phyloP scores from a whole-genome alignment of 768 basidiomycete species.

The Mrakia blollopis region DNA sequence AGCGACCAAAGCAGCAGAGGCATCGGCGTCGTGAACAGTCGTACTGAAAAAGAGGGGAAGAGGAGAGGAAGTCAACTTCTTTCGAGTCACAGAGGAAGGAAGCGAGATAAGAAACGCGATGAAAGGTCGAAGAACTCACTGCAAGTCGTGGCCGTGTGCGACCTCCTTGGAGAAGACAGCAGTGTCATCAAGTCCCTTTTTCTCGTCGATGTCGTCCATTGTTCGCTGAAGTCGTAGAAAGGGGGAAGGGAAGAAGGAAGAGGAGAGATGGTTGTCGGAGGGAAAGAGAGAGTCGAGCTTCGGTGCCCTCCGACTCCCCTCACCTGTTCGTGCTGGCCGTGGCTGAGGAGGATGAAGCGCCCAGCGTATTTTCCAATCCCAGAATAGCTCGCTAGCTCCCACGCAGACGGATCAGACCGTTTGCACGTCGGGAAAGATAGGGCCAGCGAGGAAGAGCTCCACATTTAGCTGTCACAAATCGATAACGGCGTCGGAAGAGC shows the following conservation, averaged over 20 bases:
- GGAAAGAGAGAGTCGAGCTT: too few species aligned
- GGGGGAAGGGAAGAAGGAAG: neutral
- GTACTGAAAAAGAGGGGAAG: neutral
- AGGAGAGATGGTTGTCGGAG: slow-evolving; percentile 1
- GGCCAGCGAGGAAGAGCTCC: too few species aligned
- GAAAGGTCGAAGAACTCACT: slow-evolving; percentile 2
- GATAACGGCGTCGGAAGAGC: too few species aligned
- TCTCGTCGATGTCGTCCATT: slow-evolving; percentile 22
- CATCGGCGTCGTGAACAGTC: slow-evolving; percentile 14
- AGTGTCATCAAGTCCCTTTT: neutral
- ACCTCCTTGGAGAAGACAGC: neutral
- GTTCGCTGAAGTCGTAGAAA: neutral
- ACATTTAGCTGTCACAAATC: too few species aligned
- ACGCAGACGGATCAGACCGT: too few species aligned
- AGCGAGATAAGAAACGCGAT: neutral
- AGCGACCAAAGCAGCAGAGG: slow-evolving; percentile 38
- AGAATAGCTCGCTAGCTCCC: too few species aligned
- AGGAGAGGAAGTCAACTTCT: neutral
- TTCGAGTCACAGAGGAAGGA: neutral
- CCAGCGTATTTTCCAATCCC: too few species aligned
- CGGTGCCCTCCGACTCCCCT: too few species aligned
- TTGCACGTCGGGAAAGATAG: too few species aligned
- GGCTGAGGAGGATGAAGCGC: too few species aligned
- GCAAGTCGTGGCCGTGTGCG: neutral
- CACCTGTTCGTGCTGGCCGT: too few species aligned